Evolutionary conservation across 805 yeast species (phyloP), one percentile per base, ranked within the genome.

Genomic region (Barnettozyma sucrosica): DNA sequence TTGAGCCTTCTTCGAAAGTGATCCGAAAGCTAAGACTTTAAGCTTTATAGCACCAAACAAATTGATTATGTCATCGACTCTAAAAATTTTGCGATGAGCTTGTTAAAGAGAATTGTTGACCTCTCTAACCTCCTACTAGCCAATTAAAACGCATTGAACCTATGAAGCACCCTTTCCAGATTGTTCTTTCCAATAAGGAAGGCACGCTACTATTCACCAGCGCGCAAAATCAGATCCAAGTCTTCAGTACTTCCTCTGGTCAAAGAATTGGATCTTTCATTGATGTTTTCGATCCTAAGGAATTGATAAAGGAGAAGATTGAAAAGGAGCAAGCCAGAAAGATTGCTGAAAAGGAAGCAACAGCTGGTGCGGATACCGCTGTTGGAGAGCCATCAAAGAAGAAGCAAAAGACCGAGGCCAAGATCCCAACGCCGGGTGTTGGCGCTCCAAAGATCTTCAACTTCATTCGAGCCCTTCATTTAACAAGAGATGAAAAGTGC

Each of bases 111-210:
- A 28, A 11, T 11, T 28, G n/a, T 28, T 28, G 2, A 28, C 32
- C 32, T 9, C 32, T 28, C 14, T 16, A 3, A 14, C 3, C 32
- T 28, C 3, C 32, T 2, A 13, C 5, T 16, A 16, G n/a, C 32
- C 32, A 33, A 19, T 20, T 18, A 14, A 3, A 16, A 34, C 10
- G 10, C 10, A 11, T 16, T 18, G 13, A 37, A 44, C 13, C 8
- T 10, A 75, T 83, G 80, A 81, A 81, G 56, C 90, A 86, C 58
- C 93, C 93, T 16, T 78, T 80, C 59, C 92, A 85, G 59, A 69
- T 78, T 33, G 62, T 81, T 2, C 57, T 73, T 3, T 55, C 76
- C n/a, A 74, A 69, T 55, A 57, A 58, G 5, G 61, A 66, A 16
- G 82, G 82, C 1, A 61, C 67, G 3, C 62, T 72, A 18, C 61